Percentiles rank a stretch among this genome's conserved stretches.
Conservation (phyloP, 306 rosid species). For the Luffa aegyptiaca region DNA sequence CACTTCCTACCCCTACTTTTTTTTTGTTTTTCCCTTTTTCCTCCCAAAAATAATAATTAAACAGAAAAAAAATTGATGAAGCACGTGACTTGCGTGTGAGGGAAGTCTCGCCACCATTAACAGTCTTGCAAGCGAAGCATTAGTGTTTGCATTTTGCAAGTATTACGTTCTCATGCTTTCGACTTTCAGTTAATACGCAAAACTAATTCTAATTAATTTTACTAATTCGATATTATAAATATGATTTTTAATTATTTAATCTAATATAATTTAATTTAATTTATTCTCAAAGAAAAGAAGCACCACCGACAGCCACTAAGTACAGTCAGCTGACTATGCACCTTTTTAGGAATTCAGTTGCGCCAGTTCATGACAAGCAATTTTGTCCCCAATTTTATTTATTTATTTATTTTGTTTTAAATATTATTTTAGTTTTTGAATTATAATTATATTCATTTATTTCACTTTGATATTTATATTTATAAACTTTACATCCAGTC, state of each 20-base stretch:
- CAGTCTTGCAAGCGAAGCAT: constrained; percentile 3
- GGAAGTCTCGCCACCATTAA: not conserved
- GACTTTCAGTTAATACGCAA: not conserved
- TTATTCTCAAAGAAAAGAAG: not conserved
- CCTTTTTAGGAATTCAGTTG: not conserved
- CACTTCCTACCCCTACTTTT: not conserved
- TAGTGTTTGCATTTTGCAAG: not conserved
- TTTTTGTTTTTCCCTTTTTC: not conserved
- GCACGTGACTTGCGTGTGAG: constrained; percentile 11
- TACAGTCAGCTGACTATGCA: not conserved
- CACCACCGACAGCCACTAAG: not conserved
- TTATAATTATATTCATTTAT: too few species aligned
- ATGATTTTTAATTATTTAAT: not conserved
- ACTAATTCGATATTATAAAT: not conserved
- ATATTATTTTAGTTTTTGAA: not conserved
- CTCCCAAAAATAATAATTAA: not conserved
- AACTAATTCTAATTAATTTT: not conserved
- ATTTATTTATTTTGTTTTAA: not conserved
- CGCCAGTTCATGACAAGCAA: not conserved
- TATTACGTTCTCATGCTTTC: not conserved
- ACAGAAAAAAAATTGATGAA: not conserved
- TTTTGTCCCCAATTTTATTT: not conserved
- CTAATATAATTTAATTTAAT: not conserved
- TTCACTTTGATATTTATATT: too few species aligned
- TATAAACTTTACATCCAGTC: too few species aligned